Evolutionary conservation across 1,139 yeast species (phyloP).

Genomic region (Candida albicans): DNA sequence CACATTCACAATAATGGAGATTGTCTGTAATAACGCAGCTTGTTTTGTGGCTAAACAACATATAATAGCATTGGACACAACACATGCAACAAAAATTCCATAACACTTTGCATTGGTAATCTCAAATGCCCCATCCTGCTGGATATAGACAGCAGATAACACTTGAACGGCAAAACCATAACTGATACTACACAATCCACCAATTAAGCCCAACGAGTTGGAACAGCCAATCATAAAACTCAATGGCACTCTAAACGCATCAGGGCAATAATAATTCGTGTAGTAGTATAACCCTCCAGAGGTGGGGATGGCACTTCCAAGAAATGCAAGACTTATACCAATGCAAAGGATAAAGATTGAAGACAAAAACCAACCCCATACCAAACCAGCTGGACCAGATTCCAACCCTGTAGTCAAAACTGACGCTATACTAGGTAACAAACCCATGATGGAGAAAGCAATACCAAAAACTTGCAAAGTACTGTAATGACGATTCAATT

Average conservation of each 20-base stretch:
- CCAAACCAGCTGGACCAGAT: constrained; percentile 48
- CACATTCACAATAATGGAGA: constrained; percentile 57
- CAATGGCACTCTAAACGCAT: constrained; percentile 30
- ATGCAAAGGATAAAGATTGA: constrained; percentile 57
- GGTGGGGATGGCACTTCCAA: constrained; percentile 71
- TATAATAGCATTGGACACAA: constrained; percentile 27
- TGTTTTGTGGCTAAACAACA: constrained; percentile 38
- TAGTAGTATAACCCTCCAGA: constrained; percentile 69
- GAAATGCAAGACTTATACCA: constrained; percentile 64
- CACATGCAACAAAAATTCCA: constrained; percentile 39
- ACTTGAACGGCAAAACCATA: constrained; percentile 41
- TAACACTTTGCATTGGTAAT: constrained; percentile 33
- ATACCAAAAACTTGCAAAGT: constrained; percentile 54
- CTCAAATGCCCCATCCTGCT: constrained; percentile 31
- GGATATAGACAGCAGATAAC: constrained; percentile 34
- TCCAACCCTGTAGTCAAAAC: constrained; percentile 34
- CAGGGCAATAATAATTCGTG: constrained; percentile 43
- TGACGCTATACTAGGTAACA: constrained; percentile 48
- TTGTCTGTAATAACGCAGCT: constrained; percentile 58
- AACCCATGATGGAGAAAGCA: constrained; percentile 55
- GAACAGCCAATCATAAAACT: constrained; percentile 48
- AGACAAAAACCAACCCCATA: constrained; percentile 74
- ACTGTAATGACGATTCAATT: constrained; percentile 46
- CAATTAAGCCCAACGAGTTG: constrained; percentile 36
- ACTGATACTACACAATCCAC: constrained; percentile 39